Percentiles rank a stretch among this genome's conserved stretches.
These are phyloP conservation scores for Trichoderma koningii DNA, from an alignment of 2,329 filamentous ascomycete species.

Conservation along the genomic window DNA sequence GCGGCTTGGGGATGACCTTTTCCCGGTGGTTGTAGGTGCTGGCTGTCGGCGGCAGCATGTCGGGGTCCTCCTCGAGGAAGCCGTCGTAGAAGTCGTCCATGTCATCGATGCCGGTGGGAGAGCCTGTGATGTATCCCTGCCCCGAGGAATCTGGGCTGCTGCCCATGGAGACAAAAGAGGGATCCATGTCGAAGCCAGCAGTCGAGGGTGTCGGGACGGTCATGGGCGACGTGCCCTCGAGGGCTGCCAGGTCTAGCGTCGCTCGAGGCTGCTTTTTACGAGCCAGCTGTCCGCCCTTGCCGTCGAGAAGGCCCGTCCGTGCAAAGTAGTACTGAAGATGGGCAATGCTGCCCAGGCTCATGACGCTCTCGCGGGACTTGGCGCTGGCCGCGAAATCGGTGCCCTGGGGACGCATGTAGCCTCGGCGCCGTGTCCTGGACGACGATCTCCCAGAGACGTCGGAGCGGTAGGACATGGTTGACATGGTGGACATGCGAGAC, in stretches of 20 bases:
- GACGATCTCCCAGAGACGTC: slow-evolving; percentile 47
- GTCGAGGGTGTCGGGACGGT: slow-evolving; percentile 40
- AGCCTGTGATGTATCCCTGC: slow-evolving; percentile 44
- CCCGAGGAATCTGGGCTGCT: slow-evolving; percentile 59
- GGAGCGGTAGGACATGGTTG: slow-evolving; percentile 59
- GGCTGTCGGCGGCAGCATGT: slow-evolving; percentile 93
- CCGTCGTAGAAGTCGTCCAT: slow-evolving; percentile 52
- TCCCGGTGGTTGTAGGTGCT: slow-evolving; percentile 91
- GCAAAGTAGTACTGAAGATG: slow-evolving; percentile 99
- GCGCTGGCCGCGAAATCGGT: slow-evolving; percentile 91
- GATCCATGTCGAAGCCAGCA: slow-evolving; percentile 55
- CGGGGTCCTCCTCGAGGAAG: slow-evolving; percentile 65
- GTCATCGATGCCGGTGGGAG: slow-evolving; percentile 51
- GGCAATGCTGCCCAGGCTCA: slow-evolving; percentile 94
- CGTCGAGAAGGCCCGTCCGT: slow-evolving; percentile 86
- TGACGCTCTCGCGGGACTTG: slow-evolving; percentile 86
- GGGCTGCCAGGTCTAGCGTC: slow-evolving; percentile 59
- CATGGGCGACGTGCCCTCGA: slow-evolving; percentile 42
- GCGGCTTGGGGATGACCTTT: slow-evolving; percentile 79
- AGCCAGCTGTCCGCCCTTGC: slow-evolving; percentile 84
- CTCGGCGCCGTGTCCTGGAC: slow-evolving; percentile 62
- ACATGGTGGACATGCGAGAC: slow-evolving; percentile 65
- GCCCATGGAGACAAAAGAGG: slow-evolving; percentile 61
- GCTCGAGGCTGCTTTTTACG: slow-evolving; percentile 66
- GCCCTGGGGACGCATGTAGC: slow-evolving; percentile 84